Conservation (phyloP, 768 basidiomycete species). For the Boletus barrowsii region DNA sequence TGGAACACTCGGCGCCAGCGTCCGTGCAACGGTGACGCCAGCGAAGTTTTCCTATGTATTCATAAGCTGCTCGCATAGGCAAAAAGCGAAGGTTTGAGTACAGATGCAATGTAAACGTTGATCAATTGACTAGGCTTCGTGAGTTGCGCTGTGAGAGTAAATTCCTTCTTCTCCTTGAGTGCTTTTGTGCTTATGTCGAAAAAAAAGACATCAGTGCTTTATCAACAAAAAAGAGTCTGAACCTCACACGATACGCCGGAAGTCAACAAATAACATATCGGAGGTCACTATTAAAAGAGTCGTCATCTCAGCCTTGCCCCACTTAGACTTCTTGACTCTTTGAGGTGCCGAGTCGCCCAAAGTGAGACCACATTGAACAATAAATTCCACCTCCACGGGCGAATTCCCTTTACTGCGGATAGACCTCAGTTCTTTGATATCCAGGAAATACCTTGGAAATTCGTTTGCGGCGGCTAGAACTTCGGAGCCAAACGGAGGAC, state of each 20-base stretch:
- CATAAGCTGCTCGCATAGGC: conserved; percentile 11
- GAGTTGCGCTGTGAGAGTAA: conserved; percentile 57
- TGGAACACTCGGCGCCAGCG: conserved; percentile 57
- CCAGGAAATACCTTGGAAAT: conserved; percentile 62
- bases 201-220: conserved; percentile 1
- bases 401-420: conserved; percentile 41
- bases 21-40: conserved; percentile 52
- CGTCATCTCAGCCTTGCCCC: conserved; percentile 55
- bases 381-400: conserved; percentile 56
- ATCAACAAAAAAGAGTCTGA: background rate
- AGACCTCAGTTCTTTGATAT: conserved; percentile 46
- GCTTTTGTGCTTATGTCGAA: conserved; percentile 56
- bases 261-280: conserved; percentile 73
- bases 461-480: conserved; percentile 58
- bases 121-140: conserved; percentile 75
- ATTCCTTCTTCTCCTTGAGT: conserved; percentile 56
- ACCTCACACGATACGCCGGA: conserved; percentile 72
- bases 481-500: conserved; percentile 70
- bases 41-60: conserved; percentile 65
- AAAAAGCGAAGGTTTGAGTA: conserved; percentile 28
- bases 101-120: conserved; percentile 58
- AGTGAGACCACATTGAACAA: conserved; percentile 54
- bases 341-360: conserved; percentile 33
- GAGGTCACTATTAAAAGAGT: conserved; percentile 73
- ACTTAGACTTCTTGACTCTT: conserved; percentile 44